These are phyloP conservation scores for Colletotrichum lindemuthianum DNA, from an alignment of 2,329 filamentous ascomycete genomes.

Conservation along the genomic window DNA sequence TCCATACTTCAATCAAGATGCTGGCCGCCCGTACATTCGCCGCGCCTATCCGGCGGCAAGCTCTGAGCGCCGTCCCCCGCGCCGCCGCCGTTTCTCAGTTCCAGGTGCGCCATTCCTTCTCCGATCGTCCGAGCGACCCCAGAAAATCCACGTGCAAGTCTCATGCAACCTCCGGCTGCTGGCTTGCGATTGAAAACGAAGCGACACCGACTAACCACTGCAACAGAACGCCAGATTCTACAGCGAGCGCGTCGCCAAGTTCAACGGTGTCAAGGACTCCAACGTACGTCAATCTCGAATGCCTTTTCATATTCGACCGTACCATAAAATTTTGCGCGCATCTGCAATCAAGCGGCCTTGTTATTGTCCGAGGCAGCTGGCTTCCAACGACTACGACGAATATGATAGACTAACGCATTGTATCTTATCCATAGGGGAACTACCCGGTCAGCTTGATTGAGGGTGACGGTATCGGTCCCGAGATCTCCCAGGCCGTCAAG, in stretches of 20 bases:
- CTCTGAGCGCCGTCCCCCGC: slow-evolving; percentile 75
- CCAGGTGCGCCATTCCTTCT: slow-evolving; percentile 62
- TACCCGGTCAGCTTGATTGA: slow-evolving; percentile 97
- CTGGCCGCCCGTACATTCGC: slow-evolving; percentile 83
- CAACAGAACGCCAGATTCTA: slow-evolving; percentile 68
- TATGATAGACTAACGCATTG: slow-evolving; percentile 35
- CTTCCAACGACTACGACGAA: neutral
- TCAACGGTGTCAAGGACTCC: slow-evolving; percentile 88
- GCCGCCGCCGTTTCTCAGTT: slow-evolving; percentile 58
- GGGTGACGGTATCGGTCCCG: slow-evolving; percentile 97
- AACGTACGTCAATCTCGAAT: slow-evolving; percentile 70
- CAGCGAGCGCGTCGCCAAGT: slow-evolving; percentile 86
- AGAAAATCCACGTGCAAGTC: slow-evolving; percentile 8
- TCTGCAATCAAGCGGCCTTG: slow-evolving; percentile 13
- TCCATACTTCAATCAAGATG: slow-evolving; percentile 67
- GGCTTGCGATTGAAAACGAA: slow-evolving; percentile 14
- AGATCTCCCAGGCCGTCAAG: slow-evolving; percentile 98
- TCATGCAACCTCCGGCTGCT: slow-evolving; percentile 18
- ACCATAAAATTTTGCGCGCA: slow-evolving; percentile 32
- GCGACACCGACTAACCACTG: slow-evolving; percentile 22
- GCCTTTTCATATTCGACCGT: slow-evolving; percentile 17
- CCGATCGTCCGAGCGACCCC: slow-evolving; percentile 35
- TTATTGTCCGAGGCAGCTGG: slow-evolving; percentile 45
- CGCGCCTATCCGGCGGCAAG: slow-evolving; percentile 80
- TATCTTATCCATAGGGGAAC: slow-evolving; percentile 73